Percentiles rank a stretch among this genome's conserved stretches.
Conservation (phyloP, 2,329 filamentous ascomycete genomes). For the Monilinia vaccinii-corymbosi region DNA sequence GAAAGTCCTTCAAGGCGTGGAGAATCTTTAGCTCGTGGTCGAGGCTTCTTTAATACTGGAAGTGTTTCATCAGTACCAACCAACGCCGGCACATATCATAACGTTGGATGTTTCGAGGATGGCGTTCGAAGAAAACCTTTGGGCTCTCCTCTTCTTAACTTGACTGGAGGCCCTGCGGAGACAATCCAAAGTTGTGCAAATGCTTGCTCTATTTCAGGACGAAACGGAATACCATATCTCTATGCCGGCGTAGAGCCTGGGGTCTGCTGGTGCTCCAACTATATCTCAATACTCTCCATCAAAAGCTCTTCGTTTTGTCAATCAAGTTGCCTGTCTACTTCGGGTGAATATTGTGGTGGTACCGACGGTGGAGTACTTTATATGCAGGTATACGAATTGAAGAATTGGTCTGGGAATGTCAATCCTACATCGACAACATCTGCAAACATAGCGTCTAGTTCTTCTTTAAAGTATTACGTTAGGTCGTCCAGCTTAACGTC, state of each 20-base stretch:
- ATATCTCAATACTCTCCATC: neutral
- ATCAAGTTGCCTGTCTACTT: neutral
- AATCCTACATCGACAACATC: neutral
- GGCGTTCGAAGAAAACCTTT: neutral
- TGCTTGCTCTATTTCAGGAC: neutral
- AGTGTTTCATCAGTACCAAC: neutral
- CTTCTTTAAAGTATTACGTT: neutral
- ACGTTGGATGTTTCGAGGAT: neutral
- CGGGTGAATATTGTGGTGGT: neutral
- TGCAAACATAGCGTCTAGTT: neutral
- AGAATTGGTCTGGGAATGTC: neutral
- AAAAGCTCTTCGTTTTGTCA: neutral
- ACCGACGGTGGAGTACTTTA: neutral
- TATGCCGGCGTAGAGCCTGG: constrained; percentile 1
- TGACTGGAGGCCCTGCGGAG: neutral
- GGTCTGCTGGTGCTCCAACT: neutral
- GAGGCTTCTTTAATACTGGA: neutral
- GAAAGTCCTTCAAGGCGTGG: neutral
- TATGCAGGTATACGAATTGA: constrained; percentile 4
- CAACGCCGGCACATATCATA: neutral
- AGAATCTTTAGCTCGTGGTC: neutral
- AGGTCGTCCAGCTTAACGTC: neutral
- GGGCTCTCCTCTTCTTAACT: neutral
- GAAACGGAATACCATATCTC: neutral
- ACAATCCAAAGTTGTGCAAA: constrained; percentile 1